Conservation (phyloP, 2,329 filamentous ascomycete species). For the Diaporthe vaccinii region DNA sequence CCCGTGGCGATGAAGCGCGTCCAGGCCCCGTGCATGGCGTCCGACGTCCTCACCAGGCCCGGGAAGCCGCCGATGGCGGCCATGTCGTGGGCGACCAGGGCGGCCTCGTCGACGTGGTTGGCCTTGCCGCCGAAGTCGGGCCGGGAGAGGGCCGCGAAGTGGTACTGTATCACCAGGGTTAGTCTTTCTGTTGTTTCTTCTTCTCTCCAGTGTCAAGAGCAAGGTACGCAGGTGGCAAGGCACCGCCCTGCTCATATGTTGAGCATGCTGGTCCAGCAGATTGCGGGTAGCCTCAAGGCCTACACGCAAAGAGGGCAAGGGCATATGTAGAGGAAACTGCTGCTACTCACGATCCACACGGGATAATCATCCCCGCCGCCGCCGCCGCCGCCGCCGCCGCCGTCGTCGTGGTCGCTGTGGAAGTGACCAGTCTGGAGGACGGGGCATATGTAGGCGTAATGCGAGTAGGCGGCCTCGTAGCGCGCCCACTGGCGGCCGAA, state of each 20-base stretch:
- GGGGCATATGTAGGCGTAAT: slow-evolving; percentile 76
- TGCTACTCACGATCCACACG: slow-evolving; percentile 28
- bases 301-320: not conserved
- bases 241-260: slow-evolving; percentile 26
- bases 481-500: slow-evolving; percentile 70
- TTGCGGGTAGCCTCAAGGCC: not conserved
- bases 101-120: slow-evolving; percentile 63
- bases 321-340: not conserved
- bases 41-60: slow-evolving; percentile 55
- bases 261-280: too few relatives aligned
- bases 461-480: slow-evolving; percentile 71
- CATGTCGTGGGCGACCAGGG: slow-evolving; percentile 59
- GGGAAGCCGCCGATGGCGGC: slow-evolving; percentile 49
- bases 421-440: slow-evolving; percentile 71
- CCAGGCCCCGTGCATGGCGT: slow-evolving; percentile 61
- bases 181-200: slow-evolving; percentile 51
- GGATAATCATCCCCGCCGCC: not conserved
- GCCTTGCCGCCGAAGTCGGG: slow-evolving; percentile 50
- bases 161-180: slow-evolving; percentile 56
- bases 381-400: not conserved
- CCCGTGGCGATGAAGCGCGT: slow-evolving; percentile 50
- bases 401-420: slow-evolving; percentile 37
- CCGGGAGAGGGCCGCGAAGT: slow-evolving; percentile 62
- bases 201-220: too few relatives aligned
- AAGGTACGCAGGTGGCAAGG: slow-evolving; percentile 51